Base-by-base conservation (phyloP, 2,329 filamentous ascomycete genomes). In the Penicillium sp. region DNA sequence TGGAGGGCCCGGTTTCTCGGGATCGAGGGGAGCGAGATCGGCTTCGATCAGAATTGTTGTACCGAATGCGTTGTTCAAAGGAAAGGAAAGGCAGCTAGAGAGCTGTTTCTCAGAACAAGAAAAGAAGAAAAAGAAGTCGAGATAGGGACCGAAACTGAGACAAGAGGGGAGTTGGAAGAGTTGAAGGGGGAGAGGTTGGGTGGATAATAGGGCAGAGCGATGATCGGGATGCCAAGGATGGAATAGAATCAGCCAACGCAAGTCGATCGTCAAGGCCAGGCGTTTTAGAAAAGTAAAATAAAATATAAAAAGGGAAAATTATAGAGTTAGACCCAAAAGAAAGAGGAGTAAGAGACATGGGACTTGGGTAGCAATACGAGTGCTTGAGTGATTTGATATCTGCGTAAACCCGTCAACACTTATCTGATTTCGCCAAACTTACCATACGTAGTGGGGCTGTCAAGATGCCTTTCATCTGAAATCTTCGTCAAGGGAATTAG, bases 181-280 rank as follows among this genome's bases (percentile, higher is more conserved):
- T 43, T 44, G 42, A 49, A 48, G 48, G 43, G 52, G 31, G 33
- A 29, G 52, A 49, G 49, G 46, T 49, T 49, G 49, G 45, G 51
- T 49, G 43, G 28, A 25, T 45, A 50, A 53, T 53, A 56, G 48
- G 56, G 55, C 43, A 59, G 50, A 53, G 52, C 51, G 57, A 57
- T 50, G 52, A 56, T 56, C 53, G 49, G 49, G 57, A 59, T 53
- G 56, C 52, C 55, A 49, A 54, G 51, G 41, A 47, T 31, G 50
- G 46, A 44, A 54, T 46, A 29, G 19, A 46, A 25, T 35, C 41
- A 35, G 14, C 33, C 14, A n/a, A 34, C 10, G 16, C 19, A 43
- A 47, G 27, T 38, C 11, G 27, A 29, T 25, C 9, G 19, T 28
- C 22, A 19, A 30, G 27, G 1, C 36, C 36, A 14, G 4, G 4